Evolutionary conservation across 148 eudicot species (phyloP), one percentile per base, ranked within the genome.

Genomic region (Fallopia convolvulus): DNA sequence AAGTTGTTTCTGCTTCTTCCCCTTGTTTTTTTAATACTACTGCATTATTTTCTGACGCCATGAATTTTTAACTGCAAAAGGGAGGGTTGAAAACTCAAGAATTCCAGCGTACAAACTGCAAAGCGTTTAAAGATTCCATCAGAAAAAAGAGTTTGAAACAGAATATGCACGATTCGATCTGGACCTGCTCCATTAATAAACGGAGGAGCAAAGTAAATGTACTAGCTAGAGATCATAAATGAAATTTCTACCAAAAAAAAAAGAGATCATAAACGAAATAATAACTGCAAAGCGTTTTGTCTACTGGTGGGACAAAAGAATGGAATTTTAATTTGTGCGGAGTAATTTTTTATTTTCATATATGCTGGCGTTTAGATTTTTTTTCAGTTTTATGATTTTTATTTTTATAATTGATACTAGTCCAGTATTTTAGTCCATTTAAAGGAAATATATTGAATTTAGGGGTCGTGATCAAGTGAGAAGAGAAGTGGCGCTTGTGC

Each of bases 41-140:
- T n/a, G 11, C 20, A 8, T 50, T 26, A 11, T 32, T 36, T 32
- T 68, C 42, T 68, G 44, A 68, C 41, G 41, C 33, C 21, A 33
- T 68, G 2, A 3, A 68, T 14, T 4, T 68, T 33, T 68, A 13
- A 36, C 72, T 66, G 72, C 42, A 66, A 32, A 23, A 14, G 42
- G 20, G 20, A 21, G 20, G 68, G 68, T 10, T 55, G 61, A 61
- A 26, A 21, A 61, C 14, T 26, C 36, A 61, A 61, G 15, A 1
- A 58, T 58, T 20, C 9, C 12, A 20, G 32, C 30, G 9, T 23
- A 23, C n/a, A 30, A 63, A 63, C 39, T 26, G 44, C 20, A 68
- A 68, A 33, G 72, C 42, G 42, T 68, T 33, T 68, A 36, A 66
- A 66, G 72, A 68, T 68, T 68, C 72, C 44, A 68, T 68, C 20